Base-by-base conservation (phyloP, 1,284 basidiomycete genomes). In the Ganoderma resinaceum region DNA sequence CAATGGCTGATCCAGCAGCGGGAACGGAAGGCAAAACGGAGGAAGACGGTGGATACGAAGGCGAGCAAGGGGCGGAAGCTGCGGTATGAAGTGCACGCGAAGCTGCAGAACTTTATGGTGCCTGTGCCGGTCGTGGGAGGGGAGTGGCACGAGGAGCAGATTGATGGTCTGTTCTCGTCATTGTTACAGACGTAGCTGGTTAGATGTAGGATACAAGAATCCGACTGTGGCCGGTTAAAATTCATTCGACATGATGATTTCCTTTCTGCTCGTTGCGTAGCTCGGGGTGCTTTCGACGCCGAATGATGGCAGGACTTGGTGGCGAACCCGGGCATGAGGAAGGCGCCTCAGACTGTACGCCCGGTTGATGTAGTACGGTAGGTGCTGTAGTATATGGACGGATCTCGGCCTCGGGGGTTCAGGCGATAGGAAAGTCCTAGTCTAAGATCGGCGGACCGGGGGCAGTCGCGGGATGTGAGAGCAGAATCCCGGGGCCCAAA, bases 71-170 rank as follows among this genome's bases (percentile, higher is more conserved):
- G 96, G 2, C 73, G 61, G 58, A 70, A 72, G 72, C 59, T 70
- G 76, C 94, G 95, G 70, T 97, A 95, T 78, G 93, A 97, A 70
- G 91, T 95, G 1, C 96, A 98, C 77, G 95, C 97, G 76, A 98
- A 97, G 82, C 82, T 97, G 52, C 93, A 95, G 77, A 95, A 96
- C 78, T 97, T 97, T 77, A 97, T 97, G 91, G 94, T 96, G 1
- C 96, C 96, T 12, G 89, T 96, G 5, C 88, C 90, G 7, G 82
- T 87, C 1, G 55, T 72, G 46, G 66, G 81, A 57, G 86, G 86
- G 31, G 81, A 82, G 66, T 98, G 96, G 96, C 94, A 96, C 72
- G 95, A 97, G 72, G 94, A 95, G 76, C 96, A 98, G 82, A 88
- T 95, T 68, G 96, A 98, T 77, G 96, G 98, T 78, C 80, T 98